These are phyloP conservation scores for Polygonum maritimum DNA, from an alignment of 148 eudicot genomes.

Conservation along the genomic window DNA sequence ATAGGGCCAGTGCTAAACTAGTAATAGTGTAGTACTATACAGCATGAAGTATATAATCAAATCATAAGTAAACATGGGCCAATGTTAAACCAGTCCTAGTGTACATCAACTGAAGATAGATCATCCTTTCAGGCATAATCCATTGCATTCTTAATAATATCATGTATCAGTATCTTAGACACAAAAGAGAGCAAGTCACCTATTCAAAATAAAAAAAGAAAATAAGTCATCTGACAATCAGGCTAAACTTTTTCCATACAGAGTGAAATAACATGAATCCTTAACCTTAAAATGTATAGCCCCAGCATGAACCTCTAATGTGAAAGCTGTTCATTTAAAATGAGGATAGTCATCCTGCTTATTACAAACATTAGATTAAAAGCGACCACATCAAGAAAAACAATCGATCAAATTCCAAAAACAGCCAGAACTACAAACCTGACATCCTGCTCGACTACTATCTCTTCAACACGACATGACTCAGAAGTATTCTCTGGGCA, in stretches of 20 bases:
- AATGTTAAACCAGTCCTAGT: no score
- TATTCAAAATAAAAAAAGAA: neutral
- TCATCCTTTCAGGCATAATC: neutral
- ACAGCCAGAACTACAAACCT: conserved; percentile 33
- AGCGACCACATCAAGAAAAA: neutral
- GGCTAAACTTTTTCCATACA: neutral
- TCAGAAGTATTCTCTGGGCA: conserved; percentile 33
- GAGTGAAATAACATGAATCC: neutral
- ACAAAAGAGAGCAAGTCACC: neutral
- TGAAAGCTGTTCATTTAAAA: neutral
- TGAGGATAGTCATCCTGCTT: neutral
- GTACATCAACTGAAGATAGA: neutral
- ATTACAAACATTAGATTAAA: neutral
- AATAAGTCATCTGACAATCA: neutral
- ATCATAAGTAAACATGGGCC: neutral
- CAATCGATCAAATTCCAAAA: neutral
- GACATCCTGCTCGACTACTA: conserved; percentile 26
- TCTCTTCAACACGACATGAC: conserved; percentile 36
- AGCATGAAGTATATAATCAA: neutral
- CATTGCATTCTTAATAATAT: neutral
- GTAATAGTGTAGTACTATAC: neutral
- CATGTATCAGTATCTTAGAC: neutral
- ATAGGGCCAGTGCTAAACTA: neutral
- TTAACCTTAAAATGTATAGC: neutral
- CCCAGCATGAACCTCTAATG: neutral